These are phyloP conservation scores for Claviceps sp. DNA, from an alignment of 2,329 filamentous ascomycete species.

Conservation along the genomic window DNA sequence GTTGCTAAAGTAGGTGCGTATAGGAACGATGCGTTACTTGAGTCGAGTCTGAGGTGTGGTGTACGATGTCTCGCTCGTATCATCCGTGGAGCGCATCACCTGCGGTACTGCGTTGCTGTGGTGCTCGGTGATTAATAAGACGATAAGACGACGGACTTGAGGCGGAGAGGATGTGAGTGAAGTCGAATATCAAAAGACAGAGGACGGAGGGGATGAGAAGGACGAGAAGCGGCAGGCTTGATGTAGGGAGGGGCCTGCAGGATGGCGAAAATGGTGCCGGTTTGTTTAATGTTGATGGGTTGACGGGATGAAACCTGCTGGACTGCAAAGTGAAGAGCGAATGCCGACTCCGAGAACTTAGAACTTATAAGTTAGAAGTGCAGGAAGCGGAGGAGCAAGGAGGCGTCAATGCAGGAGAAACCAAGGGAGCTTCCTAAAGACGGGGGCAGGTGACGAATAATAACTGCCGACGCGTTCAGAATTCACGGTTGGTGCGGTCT, in stretches of 20 bases:
- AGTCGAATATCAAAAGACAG: too few species aligned
- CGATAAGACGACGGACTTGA: neutral
- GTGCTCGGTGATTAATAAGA: neutral
- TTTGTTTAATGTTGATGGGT: too few species aligned
- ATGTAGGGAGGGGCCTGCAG: too few species aligned
- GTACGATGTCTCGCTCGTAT: neutral
- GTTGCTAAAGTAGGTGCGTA: neutral
- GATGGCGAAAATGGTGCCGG: too few species aligned
- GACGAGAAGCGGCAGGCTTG: too few species aligned
- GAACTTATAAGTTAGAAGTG: too few species aligned
- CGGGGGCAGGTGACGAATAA: constrained; percentile 3
- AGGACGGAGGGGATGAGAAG: too few species aligned
- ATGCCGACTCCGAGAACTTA: neutral
- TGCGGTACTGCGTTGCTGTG: too few species aligned
- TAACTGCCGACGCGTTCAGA: too few species aligned
- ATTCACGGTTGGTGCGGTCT: neutral
- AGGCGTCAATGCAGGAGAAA: neutral
- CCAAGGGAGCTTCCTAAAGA: neutral
- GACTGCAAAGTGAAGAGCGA: too few species aligned
- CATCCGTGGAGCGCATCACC: neutral
- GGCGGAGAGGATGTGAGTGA: neutral
- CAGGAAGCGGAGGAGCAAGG: neutral
- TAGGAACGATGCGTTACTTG: neutral
- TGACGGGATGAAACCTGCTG: too few species aligned
- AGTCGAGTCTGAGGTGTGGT: neutral